Base-by-base conservation (phyloP, 148 eudicot species). In the Bassia scoparia region DNA sequence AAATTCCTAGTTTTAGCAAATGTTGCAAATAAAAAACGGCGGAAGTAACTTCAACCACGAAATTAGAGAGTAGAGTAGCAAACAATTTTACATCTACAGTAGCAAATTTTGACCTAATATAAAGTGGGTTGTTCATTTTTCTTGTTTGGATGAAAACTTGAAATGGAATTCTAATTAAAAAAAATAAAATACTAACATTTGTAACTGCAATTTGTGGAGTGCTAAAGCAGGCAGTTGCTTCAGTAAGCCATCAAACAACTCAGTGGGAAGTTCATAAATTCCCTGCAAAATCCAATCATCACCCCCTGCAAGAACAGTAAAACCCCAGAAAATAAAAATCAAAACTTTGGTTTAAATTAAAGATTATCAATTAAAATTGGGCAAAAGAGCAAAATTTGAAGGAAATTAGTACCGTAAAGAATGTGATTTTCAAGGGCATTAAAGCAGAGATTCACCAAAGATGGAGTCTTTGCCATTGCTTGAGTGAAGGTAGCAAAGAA, bases 231-330 rank as follows among this genome's bases (percentile, higher is more conserved):
- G 89, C 35, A 92, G 68, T 41, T 77, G 80, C 46, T 80, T 80
- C 78, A 92, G 33, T 77, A 92, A 81, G 69, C 84, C 79, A 84
- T 92, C 91, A 66, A 90, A 83, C 74, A 92, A 75, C 41, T 90
- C 88, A 23, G 84, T 18, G 20, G 98, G 98, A 21, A 92, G 77
- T 56, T 85, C 85, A 74, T 85, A 86, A 67, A 90, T 71, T 64
- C 73, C 72, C 35, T 76, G 78, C 55, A 84, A 60, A 78, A 73
- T 37, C 73, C 46, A 72, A 54, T 74, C 68, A 68, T 80, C 77
- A 76, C 88, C 78, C 50, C 82, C 92, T 86, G 79, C 61, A 83
- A 77, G 1, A 52, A 21, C 21, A 3, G n/a, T 3, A 5, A 23
- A 16, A 70, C 18, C 23, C 12, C 8, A 4, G 46, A 41, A 41